Percentiles rank a stretch among this genome's conserved stretches.
Evolutionary conservation across 148 eudicot species (phyloP).

Genomic region (Camellia granthamiana): DNA sequence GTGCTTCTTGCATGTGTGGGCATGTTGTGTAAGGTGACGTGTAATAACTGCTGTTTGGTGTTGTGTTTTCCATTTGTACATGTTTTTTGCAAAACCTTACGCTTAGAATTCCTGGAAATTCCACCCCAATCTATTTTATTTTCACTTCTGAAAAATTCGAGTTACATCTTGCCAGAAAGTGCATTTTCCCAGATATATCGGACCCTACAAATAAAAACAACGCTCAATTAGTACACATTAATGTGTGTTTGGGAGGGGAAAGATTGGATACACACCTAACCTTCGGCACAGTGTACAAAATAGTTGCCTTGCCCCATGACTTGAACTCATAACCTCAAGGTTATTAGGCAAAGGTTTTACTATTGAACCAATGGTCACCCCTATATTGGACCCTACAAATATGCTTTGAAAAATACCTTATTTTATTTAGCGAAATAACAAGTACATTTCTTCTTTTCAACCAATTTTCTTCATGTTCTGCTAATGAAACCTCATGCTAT

Average conservation of each 20-base stretch:
- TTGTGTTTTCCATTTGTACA: background rate
- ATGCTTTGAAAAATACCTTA: background rate
- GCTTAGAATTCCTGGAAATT: background rate
- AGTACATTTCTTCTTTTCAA: background rate
- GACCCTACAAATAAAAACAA: background rate
- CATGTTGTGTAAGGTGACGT: background rate
- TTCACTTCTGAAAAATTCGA: background rate
- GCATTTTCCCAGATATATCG: background rate
- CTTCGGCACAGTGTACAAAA: too few relatives aligned
- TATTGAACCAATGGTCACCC: too few relatives aligned
- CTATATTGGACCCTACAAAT: background rate
- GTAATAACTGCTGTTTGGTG: background rate
- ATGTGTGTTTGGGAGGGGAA: too few relatives aligned
- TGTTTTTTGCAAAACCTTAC: background rate
- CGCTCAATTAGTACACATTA: too few relatives aligned
- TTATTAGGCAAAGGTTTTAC: too few relatives aligned
- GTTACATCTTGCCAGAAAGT: background rate
- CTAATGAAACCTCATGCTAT: background rate
- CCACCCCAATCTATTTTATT: background rate
- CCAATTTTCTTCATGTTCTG: background rate
- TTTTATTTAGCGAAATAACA: background rate
- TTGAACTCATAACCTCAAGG: too few relatives aligned
- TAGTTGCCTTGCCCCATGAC: too few relatives aligned
- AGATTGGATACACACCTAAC: too few relatives aligned
- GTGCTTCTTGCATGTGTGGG: background rate